Evolutionary conservation across 78 protist species (phyloP).

Genomic region (Dictyostelium firmibasis): DNA sequence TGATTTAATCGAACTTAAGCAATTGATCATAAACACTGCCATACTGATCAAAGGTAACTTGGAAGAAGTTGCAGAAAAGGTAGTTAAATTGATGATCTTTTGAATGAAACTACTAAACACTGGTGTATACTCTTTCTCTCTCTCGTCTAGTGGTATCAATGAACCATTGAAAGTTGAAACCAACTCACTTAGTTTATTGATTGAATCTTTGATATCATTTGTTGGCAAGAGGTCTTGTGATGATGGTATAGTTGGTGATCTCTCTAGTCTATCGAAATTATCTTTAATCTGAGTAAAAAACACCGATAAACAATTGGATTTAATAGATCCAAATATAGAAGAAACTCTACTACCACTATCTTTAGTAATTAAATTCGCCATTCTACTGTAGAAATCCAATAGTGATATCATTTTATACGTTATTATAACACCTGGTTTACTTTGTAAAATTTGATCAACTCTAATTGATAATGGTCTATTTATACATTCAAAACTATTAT

Average conservation of each 20-base stretch:
- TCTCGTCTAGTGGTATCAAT: constrained; percentile 48
- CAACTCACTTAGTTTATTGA: constrained; percentile 36
- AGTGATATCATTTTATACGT: constrained; percentile 58
- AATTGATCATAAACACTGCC: constrained; percentile 75
- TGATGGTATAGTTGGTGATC: neutral
- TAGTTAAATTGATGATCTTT: constrained; percentile 37
- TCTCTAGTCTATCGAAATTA: constrained; percentile 33
- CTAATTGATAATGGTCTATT: constrained; percentile 60
- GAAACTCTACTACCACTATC: neutral
- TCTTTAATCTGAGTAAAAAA: constrained; percentile 56
- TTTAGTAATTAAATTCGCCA: neutral
- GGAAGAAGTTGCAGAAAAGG: constrained; percentile 27
- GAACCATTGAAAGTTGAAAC: constrained; percentile 42
- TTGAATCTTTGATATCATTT: constrained; percentile 43
- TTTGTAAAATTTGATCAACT: constrained; percentile 62
- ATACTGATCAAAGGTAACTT: constrained; percentile 32
- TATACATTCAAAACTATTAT: constrained; percentile 50
- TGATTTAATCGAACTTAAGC: constrained; percentile 9
- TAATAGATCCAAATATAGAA: neutral
- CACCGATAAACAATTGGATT: neutral
- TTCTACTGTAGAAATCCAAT: constrained; percentile 67
- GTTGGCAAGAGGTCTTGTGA: constrained; percentile 22
- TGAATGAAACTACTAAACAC: constrained; percentile 37
- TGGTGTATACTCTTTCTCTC: constrained; percentile 63
- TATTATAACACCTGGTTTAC: constrained; percentile 51